These are phyloP conservation scores for Themeda triandra DNA, from an alignment of 176 grass and related monocot genomes.

Conservation along the genomic window DNA sequence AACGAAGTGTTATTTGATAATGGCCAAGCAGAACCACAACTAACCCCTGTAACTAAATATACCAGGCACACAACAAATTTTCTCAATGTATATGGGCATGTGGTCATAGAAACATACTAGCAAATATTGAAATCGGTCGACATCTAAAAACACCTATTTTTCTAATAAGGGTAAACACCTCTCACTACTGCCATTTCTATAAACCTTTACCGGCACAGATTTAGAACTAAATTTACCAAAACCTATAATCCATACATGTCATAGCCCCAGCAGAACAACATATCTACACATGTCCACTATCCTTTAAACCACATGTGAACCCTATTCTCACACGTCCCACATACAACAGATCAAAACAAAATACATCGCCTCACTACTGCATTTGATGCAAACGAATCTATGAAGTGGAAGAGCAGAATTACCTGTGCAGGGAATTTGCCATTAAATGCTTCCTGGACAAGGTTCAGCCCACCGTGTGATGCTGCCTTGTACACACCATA, in stretches of 20 bases:
- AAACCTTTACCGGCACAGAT: not conserved
- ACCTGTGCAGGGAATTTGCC: conserved; percentile 72
- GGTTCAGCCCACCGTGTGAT: conserved; percentile 52
- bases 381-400: conserved; percentile 8
- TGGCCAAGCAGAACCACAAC: not conserved
- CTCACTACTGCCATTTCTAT: conserved; percentile 4
- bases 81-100: conserved; percentile 1
- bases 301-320: not conserved
- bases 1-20: conserved; percentile 5
- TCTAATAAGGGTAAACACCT: not conserved
- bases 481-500: conserved; percentile 68
- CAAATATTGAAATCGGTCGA: not conserved
- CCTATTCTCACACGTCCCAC: not conserved
- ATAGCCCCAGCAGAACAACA: not conserved
- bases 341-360: not conserved
- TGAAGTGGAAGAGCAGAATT: conserved; percentile 25
- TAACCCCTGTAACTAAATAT: not conserved
- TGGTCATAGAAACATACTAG: not conserved
- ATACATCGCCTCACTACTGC: not conserved
- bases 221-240: not conserved
- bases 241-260: not conserved
- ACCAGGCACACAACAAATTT: not conserved
- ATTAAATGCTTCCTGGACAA: conserved; percentile 40
- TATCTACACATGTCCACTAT: not conserved
- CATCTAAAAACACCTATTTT: not conserved